A percentile compares a stretch with the other conserved stretches of the same genome.
These are phyloP conservation scores for Strobilomyces echinocephalus DNA, from an alignment of 768 basidiomycete genomes.

Conservation along the genomic window DNA sequence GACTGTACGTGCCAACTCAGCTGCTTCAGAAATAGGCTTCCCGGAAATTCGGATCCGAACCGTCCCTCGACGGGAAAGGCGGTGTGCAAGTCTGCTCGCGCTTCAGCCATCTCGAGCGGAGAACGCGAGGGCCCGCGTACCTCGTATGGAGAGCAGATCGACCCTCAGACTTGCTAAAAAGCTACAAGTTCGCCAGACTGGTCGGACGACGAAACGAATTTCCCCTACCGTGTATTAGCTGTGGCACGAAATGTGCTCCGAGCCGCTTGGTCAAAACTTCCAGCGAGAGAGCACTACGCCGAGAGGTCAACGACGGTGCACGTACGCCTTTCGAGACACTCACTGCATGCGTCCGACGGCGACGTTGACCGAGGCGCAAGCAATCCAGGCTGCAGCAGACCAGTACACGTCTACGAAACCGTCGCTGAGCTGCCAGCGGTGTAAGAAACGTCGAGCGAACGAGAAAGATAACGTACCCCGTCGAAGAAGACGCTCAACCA, in stretches of 20 bases:
- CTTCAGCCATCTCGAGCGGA: background rate
- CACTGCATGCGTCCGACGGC: slow-evolving; percentile 20
- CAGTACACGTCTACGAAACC: background rate
- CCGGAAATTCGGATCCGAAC: slow-evolving; percentile 35
- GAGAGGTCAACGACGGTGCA: background rate
- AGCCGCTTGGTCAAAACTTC: slow-evolving; percentile 28
- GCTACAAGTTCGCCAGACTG: slow-evolving; percentile 5
- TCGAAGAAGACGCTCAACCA: slow-evolving; percentile 31
- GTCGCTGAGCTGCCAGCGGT: slow-evolving; percentile 13
- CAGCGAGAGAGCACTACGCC: slow-evolving; percentile 15
- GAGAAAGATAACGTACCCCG: slow-evolving; percentile 8
- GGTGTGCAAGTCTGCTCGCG: slow-evolving; percentile 8
- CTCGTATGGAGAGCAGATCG: slow-evolving; percentile 20
- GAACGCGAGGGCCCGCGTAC: slow-evolving; percentile 2
- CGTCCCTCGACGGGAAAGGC: slow-evolving; percentile 14
- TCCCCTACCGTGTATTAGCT: slow-evolving; percentile 33
- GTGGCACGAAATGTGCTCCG: slow-evolving; percentile 37
- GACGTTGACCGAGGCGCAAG: slow-evolving; percentile 21
- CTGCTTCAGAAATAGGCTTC: slow-evolving; percentile 29
- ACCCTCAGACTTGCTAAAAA: slow-evolving; percentile 22
- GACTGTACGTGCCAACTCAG: slow-evolving; percentile 20
- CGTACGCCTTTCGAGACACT: slow-evolving; percentile 11
- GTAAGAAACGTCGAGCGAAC: background rate
- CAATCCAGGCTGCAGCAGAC: slow-evolving; percentile 29
- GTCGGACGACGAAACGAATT: background rate